Base-by-base conservation (phyloP, 805 yeast genomes). In the Limtongozyma cylindracea region DNA sequence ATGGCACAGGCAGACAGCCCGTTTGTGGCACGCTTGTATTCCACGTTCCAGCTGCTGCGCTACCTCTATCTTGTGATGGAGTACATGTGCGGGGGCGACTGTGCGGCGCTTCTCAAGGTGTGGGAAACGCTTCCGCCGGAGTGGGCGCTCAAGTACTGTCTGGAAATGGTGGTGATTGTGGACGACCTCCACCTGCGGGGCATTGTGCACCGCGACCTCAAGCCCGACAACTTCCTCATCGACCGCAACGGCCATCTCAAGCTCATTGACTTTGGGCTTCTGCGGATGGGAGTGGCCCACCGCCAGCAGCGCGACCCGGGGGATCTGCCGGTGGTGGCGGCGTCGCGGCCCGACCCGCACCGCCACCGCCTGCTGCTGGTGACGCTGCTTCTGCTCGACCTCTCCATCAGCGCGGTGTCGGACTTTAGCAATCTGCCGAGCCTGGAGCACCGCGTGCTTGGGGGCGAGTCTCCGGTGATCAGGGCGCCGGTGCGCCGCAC, bases 1-100 rank as follows among this genome's bases (percentile, higher is more conserved):
- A 88, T 88, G 91, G 69, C 91, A 2, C 96, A 88, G 38, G 63
- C 91, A 3, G 84, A 80, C 29, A 72, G 84, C 18, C 91, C 93
- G 0, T 78, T 72, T 38, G 95, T 88, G 27, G 96, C 93, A 1
- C 80, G 71, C 36, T 50, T 88, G 15, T 74, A 67, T 35, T 74
- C 73, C 23, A 71, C 91, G 16, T 88, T 88, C 41, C 98, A 88
- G 45, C 76, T 77, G 27, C 61, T 63, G 22, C 91, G 78, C 28
- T 80, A 71, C 38, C 49, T 88, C 10, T 88, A 76, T 36, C 51
- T 88, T 31, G 99, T 88, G 3, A 84, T 91, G 96, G 98, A 88
- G 40, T 88, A 78, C 37, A 49, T 88, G 18, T 77, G 73, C 31
- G 98, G 98, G 19, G 99, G 99, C 16, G 99, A 88, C 41, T 62